These are phyloP conservation scores for Aspergillus uvarum DNA, from an alignment of 2,329 filamentous ascomycete genomes.

Conservation along the genomic window DNA sequence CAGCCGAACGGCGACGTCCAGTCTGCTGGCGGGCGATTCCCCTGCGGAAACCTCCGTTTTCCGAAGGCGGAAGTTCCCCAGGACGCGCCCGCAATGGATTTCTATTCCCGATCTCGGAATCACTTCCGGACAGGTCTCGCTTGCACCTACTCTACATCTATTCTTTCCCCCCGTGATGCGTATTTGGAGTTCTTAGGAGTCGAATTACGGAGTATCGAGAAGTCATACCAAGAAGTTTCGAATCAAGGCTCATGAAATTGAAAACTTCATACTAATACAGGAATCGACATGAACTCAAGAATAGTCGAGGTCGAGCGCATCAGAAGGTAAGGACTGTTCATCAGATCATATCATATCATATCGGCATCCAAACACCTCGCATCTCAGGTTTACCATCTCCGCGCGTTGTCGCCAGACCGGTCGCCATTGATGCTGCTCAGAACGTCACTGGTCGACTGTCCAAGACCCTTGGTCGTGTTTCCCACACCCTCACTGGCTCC, in stretches of 20 bases:
- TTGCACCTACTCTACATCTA: background rate
- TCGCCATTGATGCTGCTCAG: constrained; percentile 10
- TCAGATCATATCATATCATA: background rate
- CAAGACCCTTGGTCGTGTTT: constrained; percentile 28
- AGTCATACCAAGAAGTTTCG: background rate
- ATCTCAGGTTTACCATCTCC: background rate
- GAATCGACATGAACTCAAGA: background rate
- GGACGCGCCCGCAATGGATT: background rate
- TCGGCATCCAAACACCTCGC: background rate
- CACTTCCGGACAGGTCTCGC: background rate
- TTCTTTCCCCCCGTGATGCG: background rate
- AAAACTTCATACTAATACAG: background rate
- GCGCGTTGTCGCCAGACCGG: background rate
- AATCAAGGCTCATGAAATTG: background rate
- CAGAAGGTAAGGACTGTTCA: background rate
- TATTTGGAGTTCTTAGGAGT: too few species aligned
- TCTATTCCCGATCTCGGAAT: constrained; percentile 1
- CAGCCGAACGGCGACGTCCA: background rate
- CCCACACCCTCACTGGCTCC: constrained; percentile 33
- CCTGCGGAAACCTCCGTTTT: constrained; percentile 10
- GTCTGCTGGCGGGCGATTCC: background rate
- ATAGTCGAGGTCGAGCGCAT: background rate
- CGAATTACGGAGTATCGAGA: background rate
- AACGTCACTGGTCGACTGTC: constrained; percentile 15
- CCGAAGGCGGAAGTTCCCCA: constrained; percentile 1